Percentiles rank a stretch among this genome's conserved stretches.
Evolutionary conservation across 768 basidiomycete species (phyloP).

Genomic region (Gelatoporia subvermispora): DNA sequence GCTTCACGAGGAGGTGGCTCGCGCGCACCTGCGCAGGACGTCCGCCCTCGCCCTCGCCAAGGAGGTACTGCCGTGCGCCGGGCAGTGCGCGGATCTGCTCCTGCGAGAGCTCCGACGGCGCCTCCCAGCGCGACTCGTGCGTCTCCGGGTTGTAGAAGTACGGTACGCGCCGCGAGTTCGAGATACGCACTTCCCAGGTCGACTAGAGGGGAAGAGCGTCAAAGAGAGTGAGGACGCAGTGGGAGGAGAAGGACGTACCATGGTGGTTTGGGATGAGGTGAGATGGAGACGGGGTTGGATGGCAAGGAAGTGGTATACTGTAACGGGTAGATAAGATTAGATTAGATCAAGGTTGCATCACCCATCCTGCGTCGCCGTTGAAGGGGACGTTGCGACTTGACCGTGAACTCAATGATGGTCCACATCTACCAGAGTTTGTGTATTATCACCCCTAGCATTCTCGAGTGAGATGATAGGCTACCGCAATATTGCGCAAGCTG

Average conservation of each 20-base stretch:
- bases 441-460: too few species aligned
- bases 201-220: not conserved
- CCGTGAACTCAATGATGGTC: too few species aligned
- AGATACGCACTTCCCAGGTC: slow-evolving; percentile 85
- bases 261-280: not conserved
- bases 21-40: slow-evolving; percentile 68
- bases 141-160: slow-evolving; percentile 85
- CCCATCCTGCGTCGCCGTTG: too few species aligned
- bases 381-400: too few species aligned
- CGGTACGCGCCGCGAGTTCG: slow-evolving; percentile 66
- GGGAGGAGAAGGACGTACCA: not conserved
- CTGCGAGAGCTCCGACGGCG: slow-evolving; percentile 55
- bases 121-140: slow-evolving; percentile 74
- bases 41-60: slow-evolving; percentile 16
- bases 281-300: not conserved
- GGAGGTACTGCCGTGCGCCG: slow-evolving; percentile 54
- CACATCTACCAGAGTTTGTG: too few species aligned
- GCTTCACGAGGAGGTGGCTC: slow-evolving; percentile 95
- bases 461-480: too few species aligned
- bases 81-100: slow-evolving; percentile 61
- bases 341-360: too few species aligned
- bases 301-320: not conserved
- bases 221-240: not conserved
- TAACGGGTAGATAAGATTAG: too few species aligned
- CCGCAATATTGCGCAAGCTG: too few species aligned